phyloP scores from a whole-genome alignment of 1,284 basidiomycete genomes.

The Moesziomyces parantarcticus region DNA sequence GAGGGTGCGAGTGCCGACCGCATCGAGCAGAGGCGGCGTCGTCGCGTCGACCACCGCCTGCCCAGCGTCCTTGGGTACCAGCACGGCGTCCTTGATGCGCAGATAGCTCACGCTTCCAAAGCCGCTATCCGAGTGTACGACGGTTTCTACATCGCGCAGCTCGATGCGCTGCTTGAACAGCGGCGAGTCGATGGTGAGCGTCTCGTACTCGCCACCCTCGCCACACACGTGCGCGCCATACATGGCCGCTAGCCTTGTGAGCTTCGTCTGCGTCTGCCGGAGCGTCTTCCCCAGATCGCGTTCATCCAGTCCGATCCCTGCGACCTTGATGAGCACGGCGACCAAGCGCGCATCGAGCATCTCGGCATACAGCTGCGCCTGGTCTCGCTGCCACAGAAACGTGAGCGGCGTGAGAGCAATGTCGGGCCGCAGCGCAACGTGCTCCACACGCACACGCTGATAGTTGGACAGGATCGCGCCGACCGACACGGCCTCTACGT shows the following conservation, averaged over 20 bases:
- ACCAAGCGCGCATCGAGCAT: slow-evolving; percentile 86
- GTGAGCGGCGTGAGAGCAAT: slow-evolving; percentile 82
- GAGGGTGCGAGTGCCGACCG: slow-evolving; percentile 29
- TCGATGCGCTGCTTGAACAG: slow-evolving; percentile 83
- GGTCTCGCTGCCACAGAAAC: slow-evolving; percentile 94
- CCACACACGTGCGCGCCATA: slow-evolving; percentile 96
- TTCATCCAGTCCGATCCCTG: slow-evolving; percentile 86
- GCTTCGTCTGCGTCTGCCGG: slow-evolving; percentile 78
- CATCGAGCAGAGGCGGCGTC: slow-evolving; percentile 36
- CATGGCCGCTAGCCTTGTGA: slow-evolving; percentile 78
- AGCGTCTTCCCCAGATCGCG: slow-evolving; percentile 82
- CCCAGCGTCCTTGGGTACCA: slow-evolving; percentile 46
- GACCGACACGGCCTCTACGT: slow-evolving; percentile 87
- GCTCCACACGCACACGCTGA: slow-evolving; percentile 94
- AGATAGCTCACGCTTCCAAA: slow-evolving; percentile 65
- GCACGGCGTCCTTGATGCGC: slow-evolving; percentile 38
- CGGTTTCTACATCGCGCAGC: slow-evolving; percentile 69
- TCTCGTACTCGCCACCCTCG: slow-evolving; percentile 98
- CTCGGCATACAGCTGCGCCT: slow-evolving; percentile 82
- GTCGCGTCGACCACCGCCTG: neutral
- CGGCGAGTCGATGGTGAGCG: slow-evolving; percentile 88
- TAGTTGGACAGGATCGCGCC: slow-evolving; percentile 98
- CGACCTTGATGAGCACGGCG: slow-evolving; percentile 92
- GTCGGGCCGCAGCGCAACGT: slow-evolving; percentile 75
- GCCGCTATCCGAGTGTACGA: slow-evolving; percentile 57